These are phyloP conservation scores for Glaciozyma antarctica DNA, from an alignment of 768 basidiomycete species.

Conservation along the genomic window DNA sequence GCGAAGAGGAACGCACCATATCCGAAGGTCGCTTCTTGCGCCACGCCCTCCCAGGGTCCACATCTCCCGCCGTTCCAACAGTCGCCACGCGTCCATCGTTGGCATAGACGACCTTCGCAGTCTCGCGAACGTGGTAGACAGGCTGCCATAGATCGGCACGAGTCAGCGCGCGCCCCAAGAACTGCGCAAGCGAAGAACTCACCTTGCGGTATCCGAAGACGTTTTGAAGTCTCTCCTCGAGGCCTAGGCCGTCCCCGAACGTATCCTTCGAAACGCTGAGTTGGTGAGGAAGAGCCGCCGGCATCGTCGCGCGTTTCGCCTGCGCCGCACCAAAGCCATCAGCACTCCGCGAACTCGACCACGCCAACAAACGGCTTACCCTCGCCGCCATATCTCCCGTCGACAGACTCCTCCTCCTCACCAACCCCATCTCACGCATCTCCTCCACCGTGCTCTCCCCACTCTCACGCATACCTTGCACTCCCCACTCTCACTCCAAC, in stretches of 20 bases:
- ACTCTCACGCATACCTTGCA: not conserved
- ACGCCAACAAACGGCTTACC: not conserved
- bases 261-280: no score
- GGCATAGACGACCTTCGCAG: slow-evolving; percentile 66
- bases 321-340: not conserved
- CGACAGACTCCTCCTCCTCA: slow-evolving; percentile 61
- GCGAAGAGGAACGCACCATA: slow-evolving; percentile 54
- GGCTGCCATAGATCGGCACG: slow-evolving; percentile 38
- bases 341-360: not conserved
- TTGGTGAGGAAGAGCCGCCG: no score
- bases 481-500: slow-evolving; percentile 11
- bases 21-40: slow-evolving; percentile 80
- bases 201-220: slow-evolving; percentile 42
- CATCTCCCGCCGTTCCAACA: slow-evolving; percentile 64
- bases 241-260: not conserved
- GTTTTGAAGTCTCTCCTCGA: slow-evolving; percentile 37
- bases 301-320: no score
- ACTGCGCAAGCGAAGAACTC: slow-evolving; percentile 3
- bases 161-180: not conserved
- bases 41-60: slow-evolving; percentile 76
- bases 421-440: no score
- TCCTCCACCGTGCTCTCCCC: slow-evolving; percentile 45
- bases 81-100: slow-evolving; percentile 53
- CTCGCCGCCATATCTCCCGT: slow-evolving; percentile 59
- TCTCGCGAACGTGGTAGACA: slow-evolving; percentile 75